phyloP scores from a whole-genome alignment of 2,329 filamentous ascomycete species.

The Beauveria sp. region DNA sequence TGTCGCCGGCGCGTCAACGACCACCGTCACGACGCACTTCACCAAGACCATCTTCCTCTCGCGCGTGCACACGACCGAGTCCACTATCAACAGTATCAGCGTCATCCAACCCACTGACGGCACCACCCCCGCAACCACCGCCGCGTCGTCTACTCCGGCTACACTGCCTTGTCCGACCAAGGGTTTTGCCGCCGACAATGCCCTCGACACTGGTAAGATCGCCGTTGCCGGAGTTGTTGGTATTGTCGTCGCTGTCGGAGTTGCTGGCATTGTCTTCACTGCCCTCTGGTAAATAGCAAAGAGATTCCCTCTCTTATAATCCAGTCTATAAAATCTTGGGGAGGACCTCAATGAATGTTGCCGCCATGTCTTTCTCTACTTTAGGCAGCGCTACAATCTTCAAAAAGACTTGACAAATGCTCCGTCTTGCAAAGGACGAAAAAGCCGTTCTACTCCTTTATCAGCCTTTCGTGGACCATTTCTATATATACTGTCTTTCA shows the following conservation, averaged over 20 bases:
- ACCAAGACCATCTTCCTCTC: slow-evolving; percentile 47
- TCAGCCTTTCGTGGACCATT: not conserved
- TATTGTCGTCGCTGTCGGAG: slow-evolving; percentile 20
- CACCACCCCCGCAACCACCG: slow-evolving; percentile 8
- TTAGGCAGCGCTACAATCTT: not conserved
- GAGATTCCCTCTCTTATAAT: no score
- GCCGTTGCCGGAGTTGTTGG: slow-evolving; percentile 27
- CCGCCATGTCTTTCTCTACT: not conserved
- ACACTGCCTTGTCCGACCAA: slow-evolving; percentile 17
- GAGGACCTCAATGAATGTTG: not conserved
- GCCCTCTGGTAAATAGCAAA: slow-evolving; percentile 19
- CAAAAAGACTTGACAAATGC: not conserved
- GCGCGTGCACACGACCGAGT: slow-evolving; percentile 33
- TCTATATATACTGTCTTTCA: not conserved
- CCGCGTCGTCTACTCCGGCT: slow-evolving; percentile 17
- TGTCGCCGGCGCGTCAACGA: slow-evolving; percentile 20
- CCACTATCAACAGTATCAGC: slow-evolving; percentile 24
- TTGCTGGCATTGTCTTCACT: slow-evolving; percentile 41
- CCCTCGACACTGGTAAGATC: slow-evolving; percentile 36
- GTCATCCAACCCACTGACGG: slow-evolving; percentile 22
- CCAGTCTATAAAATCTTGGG: not conserved
- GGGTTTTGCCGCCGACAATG: slow-evolving; percentile 31
- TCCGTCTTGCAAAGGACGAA: not conserved
- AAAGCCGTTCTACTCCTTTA: not conserved
- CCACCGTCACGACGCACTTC: slow-evolving; percentile 24